Evolutionary conservation across 345 rosid species (phyloP).

Genomic region (Sonneratia caseolaris): DNA sequence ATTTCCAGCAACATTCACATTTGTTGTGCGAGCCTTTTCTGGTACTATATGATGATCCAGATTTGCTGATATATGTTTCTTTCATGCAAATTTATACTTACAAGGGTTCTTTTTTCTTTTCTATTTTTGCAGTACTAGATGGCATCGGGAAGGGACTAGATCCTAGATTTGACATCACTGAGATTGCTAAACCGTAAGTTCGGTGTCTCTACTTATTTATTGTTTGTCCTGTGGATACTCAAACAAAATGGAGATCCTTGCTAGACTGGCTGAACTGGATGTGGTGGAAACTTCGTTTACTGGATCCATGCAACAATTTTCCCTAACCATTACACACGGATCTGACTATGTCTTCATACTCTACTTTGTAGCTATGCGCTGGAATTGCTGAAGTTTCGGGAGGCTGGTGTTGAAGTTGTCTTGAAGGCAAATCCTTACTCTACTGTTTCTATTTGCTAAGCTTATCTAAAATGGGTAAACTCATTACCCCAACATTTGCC

Average conservation of each 20-base stretch:
- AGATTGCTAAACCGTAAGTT: slow-evolving; percentile 95
- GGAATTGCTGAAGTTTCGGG: slow-evolving; percentile 79
- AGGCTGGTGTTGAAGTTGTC: slow-evolving; percentile 92
- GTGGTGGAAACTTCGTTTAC: background rate
- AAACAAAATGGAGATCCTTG: background rate
- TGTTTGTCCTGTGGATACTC: background rate
- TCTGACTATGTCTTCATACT: slow-evolving; percentile 10
- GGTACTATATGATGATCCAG: slow-evolving; percentile 28
- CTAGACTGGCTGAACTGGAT: background rate
- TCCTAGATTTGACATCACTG: slow-evolving; percentile 93
- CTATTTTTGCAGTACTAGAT: slow-evolving; percentile 61
- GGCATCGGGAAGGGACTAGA: slow-evolving; percentile 99
- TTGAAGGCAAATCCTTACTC: slow-evolving; percentile 50
- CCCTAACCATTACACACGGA: background rate
- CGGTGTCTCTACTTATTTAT: slow-evolving; percentile 1
- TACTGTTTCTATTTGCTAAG: slow-evolving; percentile 5
- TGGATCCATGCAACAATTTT: background rate
- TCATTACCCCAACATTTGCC: slow-evolving; percentile 1
- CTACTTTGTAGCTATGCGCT: slow-evolving; percentile 66
- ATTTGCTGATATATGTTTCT: background rate
- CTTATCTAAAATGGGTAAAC: slow-evolving; percentile 1
- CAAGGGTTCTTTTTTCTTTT: background rate
- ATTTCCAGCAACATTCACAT: slow-evolving; percentile 96
- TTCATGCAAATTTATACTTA: slow-evolving; percentile 10
- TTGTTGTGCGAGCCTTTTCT: slow-evolving; percentile 98